Conservation (phyloP, 2,329 filamentous ascomycete genomes). For the Penicillium sp. region DNA sequence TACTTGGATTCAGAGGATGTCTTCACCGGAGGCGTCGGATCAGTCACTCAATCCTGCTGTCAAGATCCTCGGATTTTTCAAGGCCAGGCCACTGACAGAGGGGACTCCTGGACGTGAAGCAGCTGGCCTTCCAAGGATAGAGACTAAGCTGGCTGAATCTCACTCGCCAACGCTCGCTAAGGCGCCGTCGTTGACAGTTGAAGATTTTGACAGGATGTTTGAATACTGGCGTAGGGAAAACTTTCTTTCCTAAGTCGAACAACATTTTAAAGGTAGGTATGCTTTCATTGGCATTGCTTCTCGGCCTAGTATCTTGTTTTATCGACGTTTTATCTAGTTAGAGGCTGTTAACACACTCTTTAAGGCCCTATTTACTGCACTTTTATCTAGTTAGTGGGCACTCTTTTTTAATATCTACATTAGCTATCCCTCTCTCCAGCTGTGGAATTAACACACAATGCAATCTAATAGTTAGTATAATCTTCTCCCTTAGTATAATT, state of each 20-base stretch:
- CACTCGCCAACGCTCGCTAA: background rate
- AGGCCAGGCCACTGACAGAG: background rate
- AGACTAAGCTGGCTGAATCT: background rate
- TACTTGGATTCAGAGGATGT: background rate
- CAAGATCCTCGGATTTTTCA: background rate
- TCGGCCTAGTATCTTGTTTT: background rate
- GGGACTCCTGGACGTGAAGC: background rate
- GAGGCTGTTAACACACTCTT: background rate
- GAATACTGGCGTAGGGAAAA: background rate
- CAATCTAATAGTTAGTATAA: background rate
- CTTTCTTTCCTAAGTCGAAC: background rate
- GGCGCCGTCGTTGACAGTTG: background rate
- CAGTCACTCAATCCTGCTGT: background rate
- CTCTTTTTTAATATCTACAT: background rate
- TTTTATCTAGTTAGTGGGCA: background rate
- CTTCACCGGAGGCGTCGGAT: background rate
- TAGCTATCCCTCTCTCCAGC: background rate
- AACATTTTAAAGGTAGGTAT: background rate
- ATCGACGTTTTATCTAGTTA: background rate
- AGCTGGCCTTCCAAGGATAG: background rate
- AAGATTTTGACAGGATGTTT: background rate
- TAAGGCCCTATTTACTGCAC: background rate
- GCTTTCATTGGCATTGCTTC: background rate
- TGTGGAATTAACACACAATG: background rate
- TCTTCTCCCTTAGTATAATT: background rate